phyloP scores from a whole-genome alignment of 2,329 filamentous ascomycete species.

The Pseudodiploospora longispora region DNA sequence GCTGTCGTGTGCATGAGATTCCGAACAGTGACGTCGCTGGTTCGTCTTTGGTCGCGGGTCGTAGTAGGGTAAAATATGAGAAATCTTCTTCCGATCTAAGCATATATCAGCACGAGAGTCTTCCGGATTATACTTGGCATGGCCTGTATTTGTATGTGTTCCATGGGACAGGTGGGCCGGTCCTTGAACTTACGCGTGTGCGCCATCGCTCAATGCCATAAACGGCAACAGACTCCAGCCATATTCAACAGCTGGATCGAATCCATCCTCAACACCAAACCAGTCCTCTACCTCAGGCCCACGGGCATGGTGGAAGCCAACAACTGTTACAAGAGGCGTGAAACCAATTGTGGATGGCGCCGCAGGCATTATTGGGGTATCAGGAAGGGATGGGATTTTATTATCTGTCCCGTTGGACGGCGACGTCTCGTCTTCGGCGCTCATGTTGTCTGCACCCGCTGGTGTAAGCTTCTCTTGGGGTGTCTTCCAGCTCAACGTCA shows the following conservation, averaged over 20 bases:
- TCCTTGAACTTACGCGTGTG: slow-evolving; percentile 64
- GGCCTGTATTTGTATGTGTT: background rate
- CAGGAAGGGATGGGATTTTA: slow-evolving; percentile 24
- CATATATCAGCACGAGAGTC: slow-evolving; percentile 9
- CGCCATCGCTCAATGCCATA: slow-evolving; percentile 93
- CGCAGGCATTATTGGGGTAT: slow-evolving; percentile 21
- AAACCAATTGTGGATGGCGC: slow-evolving; percentile 34
- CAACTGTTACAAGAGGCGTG: slow-evolving; percentile 65
- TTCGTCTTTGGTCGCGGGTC: slow-evolving; percentile 43
- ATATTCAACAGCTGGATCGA: slow-evolving; percentile 73
- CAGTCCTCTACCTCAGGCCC: slow-evolving; percentile 92
- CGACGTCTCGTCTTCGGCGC: slow-evolving; percentile 17
- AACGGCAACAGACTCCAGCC: slow-evolving; percentile 91
- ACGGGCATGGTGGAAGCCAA: slow-evolving; percentile 76
- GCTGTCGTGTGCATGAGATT: slow-evolving; percentile 88
- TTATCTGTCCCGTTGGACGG: slow-evolving; percentile 16
- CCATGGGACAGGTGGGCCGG: background rate
- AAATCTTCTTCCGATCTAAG: slow-evolving; percentile 83
- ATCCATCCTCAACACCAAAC: slow-evolving; percentile 68
- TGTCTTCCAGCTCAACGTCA: too few species aligned
- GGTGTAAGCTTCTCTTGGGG: too few species aligned
- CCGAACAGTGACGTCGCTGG: slow-evolving; percentile 83
- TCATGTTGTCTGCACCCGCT: slow-evolving; percentile 16
- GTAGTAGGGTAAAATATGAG: slow-evolving; percentile 90
- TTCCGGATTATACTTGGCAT: background rate